Percentiles rank a stretch among this genome's conserved stretches.
Conservation (phyloP, 345 rosid species). For the Eucalyptus sp. region DNA sequence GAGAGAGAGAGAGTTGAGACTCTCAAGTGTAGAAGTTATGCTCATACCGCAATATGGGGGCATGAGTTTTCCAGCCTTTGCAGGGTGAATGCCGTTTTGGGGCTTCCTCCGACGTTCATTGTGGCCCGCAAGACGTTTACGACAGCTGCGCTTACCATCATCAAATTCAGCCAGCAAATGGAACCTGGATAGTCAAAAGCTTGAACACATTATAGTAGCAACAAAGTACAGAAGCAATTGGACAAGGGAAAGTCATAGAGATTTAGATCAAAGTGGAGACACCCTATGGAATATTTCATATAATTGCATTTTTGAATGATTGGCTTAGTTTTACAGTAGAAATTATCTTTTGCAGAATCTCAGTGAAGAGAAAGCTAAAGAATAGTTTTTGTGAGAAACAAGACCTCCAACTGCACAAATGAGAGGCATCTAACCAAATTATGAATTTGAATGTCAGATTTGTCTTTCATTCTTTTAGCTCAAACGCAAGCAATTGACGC, state of each 20-base stretch:
- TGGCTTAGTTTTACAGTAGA: neutral
- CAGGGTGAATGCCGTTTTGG: slow-evolving; percentile 14
- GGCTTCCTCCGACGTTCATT: slow-evolving; percentile 91
- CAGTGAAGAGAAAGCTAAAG: neutral
- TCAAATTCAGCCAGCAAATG: slow-evolving; percentile 87
- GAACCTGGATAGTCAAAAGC: slow-evolving; percentile 37
- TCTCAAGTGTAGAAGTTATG: neutral
- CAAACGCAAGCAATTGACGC: neutral
- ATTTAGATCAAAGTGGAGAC: neutral
- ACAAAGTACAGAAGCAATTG: neutral
- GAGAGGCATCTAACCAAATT: neutral
- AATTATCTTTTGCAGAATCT: neutral
- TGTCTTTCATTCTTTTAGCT: neutral
- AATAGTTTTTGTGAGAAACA: neutral
- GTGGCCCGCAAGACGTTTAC: slow-evolving; percentile 81
- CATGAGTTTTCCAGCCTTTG: slow-evolving; percentile 31
- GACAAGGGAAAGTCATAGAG: neutral
- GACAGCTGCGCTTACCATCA: slow-evolving; percentile 79
- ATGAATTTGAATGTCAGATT: neutral
- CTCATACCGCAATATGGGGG: slow-evolving; percentile 33
- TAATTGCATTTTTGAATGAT: neutral
- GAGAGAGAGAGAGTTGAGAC: neutral
- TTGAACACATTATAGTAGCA: neutral
- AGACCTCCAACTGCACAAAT: neutral
- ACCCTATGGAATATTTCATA: neutral